These are phyloP conservation scores for Boletellus emodensis DNA, from an alignment of 768 basidiomycete species.

Conservation along the genomic window DNA sequence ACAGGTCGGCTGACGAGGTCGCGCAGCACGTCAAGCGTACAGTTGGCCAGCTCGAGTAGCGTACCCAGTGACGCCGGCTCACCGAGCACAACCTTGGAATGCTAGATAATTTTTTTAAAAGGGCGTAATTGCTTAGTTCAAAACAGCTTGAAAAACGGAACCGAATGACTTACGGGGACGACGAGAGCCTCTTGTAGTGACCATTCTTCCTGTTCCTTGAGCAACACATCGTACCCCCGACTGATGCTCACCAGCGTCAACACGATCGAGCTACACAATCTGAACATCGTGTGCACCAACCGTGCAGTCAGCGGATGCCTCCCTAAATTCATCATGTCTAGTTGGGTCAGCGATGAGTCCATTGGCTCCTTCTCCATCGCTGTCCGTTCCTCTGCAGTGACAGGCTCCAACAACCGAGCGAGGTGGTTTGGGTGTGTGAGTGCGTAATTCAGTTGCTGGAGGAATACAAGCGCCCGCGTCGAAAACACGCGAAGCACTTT, in stretches of 20 bases:
- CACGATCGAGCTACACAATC: slow-evolving; percentile 65
- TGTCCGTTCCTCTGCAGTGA: slow-evolving; percentile 68
- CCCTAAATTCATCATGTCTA: slow-evolving; percentile 54
- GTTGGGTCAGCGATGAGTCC: slow-evolving; percentile 32
- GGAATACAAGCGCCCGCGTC: slow-evolving; percentile 60
- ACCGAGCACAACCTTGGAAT: slow-evolving; percentile 77
- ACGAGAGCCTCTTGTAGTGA: slow-evolving; percentile 62
- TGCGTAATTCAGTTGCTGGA: slow-evolving; percentile 88
- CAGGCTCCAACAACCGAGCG: slow-evolving; percentile 73
- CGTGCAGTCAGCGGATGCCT: slow-evolving; percentile 71
- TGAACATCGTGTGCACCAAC: slow-evolving; percentile 68
- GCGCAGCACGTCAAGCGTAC: slow-evolving; percentile 68
- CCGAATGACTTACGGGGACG: slow-evolving; percentile 55
- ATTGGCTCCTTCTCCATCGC: slow-evolving; percentile 60
- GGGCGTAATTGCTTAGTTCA: no score
- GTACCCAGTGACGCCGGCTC: slow-evolving; percentile 86
- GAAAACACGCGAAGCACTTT: slow-evolving; percentile 70
- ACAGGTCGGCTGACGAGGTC: slow-evolving; percentile 61
- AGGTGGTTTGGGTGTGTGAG: slow-evolving; percentile 89
- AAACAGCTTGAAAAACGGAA: background rate
- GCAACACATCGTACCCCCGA: slow-evolving; percentile 62
- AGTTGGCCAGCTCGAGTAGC: slow-evolving; percentile 78
- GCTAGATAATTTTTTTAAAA: slow-evolving; percentile 39
- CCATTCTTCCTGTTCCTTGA: slow-evolving; percentile 68
- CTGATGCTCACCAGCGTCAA: slow-evolving; percentile 68